Percentiles rank a stretch among this genome's conserved stretches.
These are phyloP conservation scores for Coccinonectria pachysandricola DNA, from an alignment of 2,329 filamentous ascomycete genomes.

Conservation along the genomic window DNA sequence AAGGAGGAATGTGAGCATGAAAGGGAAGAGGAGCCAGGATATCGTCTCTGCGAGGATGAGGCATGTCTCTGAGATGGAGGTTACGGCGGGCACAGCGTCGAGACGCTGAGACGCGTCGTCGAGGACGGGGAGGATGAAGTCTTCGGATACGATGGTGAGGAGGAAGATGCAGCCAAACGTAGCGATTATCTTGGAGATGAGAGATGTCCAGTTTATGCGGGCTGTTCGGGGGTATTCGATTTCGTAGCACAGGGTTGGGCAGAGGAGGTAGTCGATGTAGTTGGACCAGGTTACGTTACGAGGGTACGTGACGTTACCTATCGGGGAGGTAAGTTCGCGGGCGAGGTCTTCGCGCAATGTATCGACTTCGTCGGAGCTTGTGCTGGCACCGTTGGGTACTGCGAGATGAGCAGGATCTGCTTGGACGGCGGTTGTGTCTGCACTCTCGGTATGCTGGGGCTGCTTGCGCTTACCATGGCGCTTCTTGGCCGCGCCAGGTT, in stretches of 20 bases:
- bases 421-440: constrained; percentile 17
- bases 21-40: constrained; percentile 85
- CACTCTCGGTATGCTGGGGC: constrained; percentile 7
- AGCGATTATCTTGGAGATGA: constrained; percentile 76
- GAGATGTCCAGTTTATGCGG: constrained; percentile 65
- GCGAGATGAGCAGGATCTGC: constrained; percentile 9
- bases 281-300: constrained; percentile 75
- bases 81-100: constrained; percentile 26
- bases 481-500: constrained; percentile 15
- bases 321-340: constrained; percentile 79
- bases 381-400: constrained; percentile 6
- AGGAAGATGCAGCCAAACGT: constrained; percentile 96
- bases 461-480: constrained; percentile 11
- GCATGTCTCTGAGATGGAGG: constrained; percentile 50
- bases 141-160: constrained; percentile 80
- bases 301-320: constrained; percentile 84
- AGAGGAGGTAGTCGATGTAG: constrained; percentile 78
- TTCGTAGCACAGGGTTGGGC: constrained; percentile 95
- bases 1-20: constrained; percentile 90
- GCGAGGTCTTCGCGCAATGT: constrained; percentile 79
- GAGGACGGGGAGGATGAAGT: constrained; percentile 89
- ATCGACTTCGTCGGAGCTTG: constrained; percentile 41
- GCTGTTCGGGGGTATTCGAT: constrained; percentile 82
- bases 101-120: constrained; percentile 54
- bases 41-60: constrained; percentile 84